Percentiles rank a stretch among this genome's conserved stretches.
phyloP scores from a whole-genome alignment of 768 basidiomycete genomes.

The Lenzites betulinus region DNA sequence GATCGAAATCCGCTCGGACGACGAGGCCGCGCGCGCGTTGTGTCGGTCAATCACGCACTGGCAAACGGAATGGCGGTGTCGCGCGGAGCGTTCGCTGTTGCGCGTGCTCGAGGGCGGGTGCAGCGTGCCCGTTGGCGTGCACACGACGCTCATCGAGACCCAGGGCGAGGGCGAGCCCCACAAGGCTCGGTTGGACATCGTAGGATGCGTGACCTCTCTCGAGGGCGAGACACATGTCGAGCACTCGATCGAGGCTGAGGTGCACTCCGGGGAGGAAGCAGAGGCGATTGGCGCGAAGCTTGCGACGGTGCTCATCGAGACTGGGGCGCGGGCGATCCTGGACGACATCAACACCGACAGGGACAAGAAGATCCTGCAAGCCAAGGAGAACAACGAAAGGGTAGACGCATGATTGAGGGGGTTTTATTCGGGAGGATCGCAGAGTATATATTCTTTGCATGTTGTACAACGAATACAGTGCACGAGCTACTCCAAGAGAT shows the following conservation, averaged over 20 bases:
- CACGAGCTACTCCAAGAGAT: not conserved
- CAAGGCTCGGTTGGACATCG: conserved; percentile 52
- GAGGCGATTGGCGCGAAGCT: conserved; percentile 68
- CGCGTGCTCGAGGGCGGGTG: conserved; percentile 95
- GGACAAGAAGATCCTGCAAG: conserved; percentile 31
- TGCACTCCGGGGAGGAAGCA: conserved; percentile 58
- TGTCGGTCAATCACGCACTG: conserved; percentile 73
- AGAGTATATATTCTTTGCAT: not conserved
- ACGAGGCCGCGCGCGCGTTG: conserved; percentile 58
- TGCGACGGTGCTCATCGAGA: conserved; percentile 62
- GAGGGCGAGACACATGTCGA: conserved; percentile 75
- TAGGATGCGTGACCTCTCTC: conserved; percentile 84
- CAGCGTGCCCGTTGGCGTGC: conserved; percentile 92
- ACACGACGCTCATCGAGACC: conserved; percentile 45
- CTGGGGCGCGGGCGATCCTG: conserved; percentile 78
- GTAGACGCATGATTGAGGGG: conserved; percentile 4
- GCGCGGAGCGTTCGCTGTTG: conserved; percentile 86
- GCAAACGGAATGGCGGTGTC: conserved; percentile 73
- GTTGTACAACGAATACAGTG: not conserved
- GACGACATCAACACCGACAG: conserved; percentile 80
- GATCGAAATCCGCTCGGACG: conserved; percentile 78
- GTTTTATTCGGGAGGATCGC: not conserved
- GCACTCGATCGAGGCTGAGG: conserved; percentile 52
- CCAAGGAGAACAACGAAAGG: conserved; percentile 19
- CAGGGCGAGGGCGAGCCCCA: conserved; percentile 33